Percentiles rank a stretch among this genome's conserved stretches.
Conservation (phyloP, 345 rosid species). For the Eutrema japonicum region DNA sequence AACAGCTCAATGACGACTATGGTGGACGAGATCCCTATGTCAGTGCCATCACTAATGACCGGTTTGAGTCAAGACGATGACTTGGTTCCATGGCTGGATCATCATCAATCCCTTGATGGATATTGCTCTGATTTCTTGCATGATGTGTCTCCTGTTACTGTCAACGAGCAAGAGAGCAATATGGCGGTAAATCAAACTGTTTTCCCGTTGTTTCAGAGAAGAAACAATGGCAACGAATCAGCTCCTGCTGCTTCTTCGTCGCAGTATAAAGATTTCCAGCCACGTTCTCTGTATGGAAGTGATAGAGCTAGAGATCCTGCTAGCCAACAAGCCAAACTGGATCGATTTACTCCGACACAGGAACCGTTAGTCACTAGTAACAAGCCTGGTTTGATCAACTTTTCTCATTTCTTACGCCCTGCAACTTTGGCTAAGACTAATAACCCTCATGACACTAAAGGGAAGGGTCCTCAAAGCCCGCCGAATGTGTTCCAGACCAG, state of each 20-base stretch:
- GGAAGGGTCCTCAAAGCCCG: slow-evolving; percentile 43
- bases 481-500: slow-evolving; percentile 44
- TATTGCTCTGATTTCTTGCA: slow-evolving; percentile 63
- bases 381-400: slow-evolving; percentile 55
- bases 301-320: slow-evolving; percentile 47
- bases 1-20: slow-evolving; percentile 43
- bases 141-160: slow-evolving; percentile 63
- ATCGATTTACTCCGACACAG: slow-evolving; percentile 49
- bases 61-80: slow-evolving; percentile 68
- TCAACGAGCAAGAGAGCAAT: slow-evolving; percentile 46
- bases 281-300: slow-evolving; percentile 49
- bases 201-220: slow-evolving; percentile 47
- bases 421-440: slow-evolving; percentile 54
- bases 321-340: slow-evolving; percentile 40
- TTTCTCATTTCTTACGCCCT: slow-evolving; percentile 70
- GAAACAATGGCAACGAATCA: slow-evolving; percentile 43
- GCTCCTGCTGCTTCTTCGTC: slow-evolving; percentile 45
- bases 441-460: slow-evolving; percentile 42
- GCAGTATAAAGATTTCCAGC: slow-evolving; percentile 44
- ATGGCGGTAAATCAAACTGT: slow-evolving; percentile 36
- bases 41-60: slow-evolving; percentile 55
- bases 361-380: slow-evolving; percentile 45
- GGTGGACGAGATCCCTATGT: slow-evolving; percentile 54
- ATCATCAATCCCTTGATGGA: slow-evolving; percentile 52
- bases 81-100: slow-evolving; percentile 69